Conservation (phyloP, 768 basidiomycete species). For the Pluteus cervinus region DNA sequence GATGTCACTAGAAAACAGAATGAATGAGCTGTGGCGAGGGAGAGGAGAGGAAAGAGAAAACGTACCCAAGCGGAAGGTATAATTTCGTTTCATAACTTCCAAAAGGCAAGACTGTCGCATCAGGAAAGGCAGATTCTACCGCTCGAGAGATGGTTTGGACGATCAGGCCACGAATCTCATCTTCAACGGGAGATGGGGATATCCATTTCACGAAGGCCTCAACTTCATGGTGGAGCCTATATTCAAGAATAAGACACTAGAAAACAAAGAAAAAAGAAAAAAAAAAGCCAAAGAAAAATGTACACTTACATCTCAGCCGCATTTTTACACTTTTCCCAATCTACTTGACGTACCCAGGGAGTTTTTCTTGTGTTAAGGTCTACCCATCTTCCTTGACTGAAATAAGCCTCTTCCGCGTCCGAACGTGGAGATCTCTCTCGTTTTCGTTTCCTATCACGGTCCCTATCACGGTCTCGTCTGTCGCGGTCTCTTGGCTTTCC, state of each 20-base stretch:
- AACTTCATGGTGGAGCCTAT: slow-evolving; percentile 83
- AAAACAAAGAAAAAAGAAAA: slow-evolving; percentile 1
- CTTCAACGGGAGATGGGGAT: slow-evolving; percentile 79
- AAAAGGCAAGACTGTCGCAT: slow-evolving; percentile 80
- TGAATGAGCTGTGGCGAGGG: slow-evolving; percentile 6
- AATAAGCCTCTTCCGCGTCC: slow-evolving; percentile 46
- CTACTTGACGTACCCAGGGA: slow-evolving; percentile 67
- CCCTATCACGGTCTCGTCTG: slow-evolving; percentile 16
- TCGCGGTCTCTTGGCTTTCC: slow-evolving; percentile 20
- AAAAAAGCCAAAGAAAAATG: slow-evolving; percentile 4
- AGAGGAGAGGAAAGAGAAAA: slow-evolving; percentile 6
- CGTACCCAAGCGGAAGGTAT: slow-evolving; percentile 89
- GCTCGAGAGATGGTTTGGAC: slow-evolving; percentile 65
- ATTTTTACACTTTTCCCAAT: slow-evolving; percentile 70
- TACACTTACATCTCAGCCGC: slow-evolving; percentile 76
- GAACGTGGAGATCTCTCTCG: slow-evolving; percentile 35
- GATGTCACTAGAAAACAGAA: slow-evolving; percentile 69
- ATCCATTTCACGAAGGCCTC: slow-evolving; percentile 82
- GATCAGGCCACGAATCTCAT: slow-evolving; percentile 74
- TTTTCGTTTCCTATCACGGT: slow-evolving; percentile 37
- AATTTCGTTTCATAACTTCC: slow-evolving; percentile 92
- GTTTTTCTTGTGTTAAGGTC: slow-evolving; percentile 48
- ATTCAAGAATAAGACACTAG: slow-evolving; percentile 8
- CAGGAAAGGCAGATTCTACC: slow-evolving; percentile 61
- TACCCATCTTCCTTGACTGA: slow-evolving; percentile 46